Evolutionary conservation across 192 early-diverging fungal genomes (phyloP).

Genomic region (Backusella australiensis): DNA sequence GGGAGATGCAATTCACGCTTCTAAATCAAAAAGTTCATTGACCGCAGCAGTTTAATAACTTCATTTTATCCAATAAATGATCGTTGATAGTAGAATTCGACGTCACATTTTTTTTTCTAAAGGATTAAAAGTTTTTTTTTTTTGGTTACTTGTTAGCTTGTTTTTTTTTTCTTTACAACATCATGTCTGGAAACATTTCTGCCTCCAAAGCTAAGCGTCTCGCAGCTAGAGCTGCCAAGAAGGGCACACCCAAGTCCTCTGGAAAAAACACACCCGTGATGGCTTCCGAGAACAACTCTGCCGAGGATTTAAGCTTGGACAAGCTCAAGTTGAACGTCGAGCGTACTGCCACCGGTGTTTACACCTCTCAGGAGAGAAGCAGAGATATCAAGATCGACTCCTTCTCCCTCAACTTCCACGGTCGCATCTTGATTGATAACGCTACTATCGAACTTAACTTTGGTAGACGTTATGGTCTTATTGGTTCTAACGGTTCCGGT

Average conservation of each 20-base stretch:
- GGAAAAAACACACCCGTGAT: conserved; percentile 36
- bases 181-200: conserved; percentile 41
- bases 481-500: conserved; percentile 94
- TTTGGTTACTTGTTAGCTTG: not conserved
- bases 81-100: too few species aligned
- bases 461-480: conserved; percentile 89
- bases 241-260: conserved; percentile 30
- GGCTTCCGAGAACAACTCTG: conserved; percentile 31
- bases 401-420: conserved; percentile 92
- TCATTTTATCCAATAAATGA: too few species aligned
- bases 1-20: too few species aligned
- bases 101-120: too few species aligned
- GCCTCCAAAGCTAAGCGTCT: conserved; percentile 81
- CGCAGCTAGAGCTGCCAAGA: conserved; percentile 69
- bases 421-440: conserved; percentile 92
- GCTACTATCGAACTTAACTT: conserved; percentile 97
- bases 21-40: too few species aligned
- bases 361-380: conserved; percentile 86
- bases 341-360: conserved; percentile 88
- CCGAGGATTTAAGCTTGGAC: conserved; percentile 47
- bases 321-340: conserved; percentile 70
- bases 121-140: too few species aligned
- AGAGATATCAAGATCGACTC: conserved; percentile 96
- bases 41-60: too few species aligned
- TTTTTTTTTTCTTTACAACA: not conserved